Evolutionary conservation across 1,284 basidiomycete species (phyloP), one percentile per base, ranked within the genome.

Genomic region (Trichosporon coremiiforme): DNA sequence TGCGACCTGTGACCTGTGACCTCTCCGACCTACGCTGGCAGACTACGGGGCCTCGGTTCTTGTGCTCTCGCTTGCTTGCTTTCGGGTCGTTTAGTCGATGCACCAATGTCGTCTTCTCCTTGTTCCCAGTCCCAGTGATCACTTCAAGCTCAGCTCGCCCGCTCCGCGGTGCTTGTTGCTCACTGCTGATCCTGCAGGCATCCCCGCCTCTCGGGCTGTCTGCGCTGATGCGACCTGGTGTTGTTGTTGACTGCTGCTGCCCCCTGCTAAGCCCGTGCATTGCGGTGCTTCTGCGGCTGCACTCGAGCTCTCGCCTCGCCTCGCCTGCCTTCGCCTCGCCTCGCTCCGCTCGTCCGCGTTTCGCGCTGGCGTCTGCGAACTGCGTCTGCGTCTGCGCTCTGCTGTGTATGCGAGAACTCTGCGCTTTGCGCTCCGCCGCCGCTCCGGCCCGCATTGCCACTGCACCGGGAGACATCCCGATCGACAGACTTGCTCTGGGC

Each of bases 181-280:
- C 50, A 20, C 50, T 53, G 50, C 50, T 53, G 20, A 4, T 53
- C 20, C 50, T 53, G 5, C 50, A 7, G n/a, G 20, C 20, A 2
- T 53, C 50, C 15, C 57, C 57, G 9, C 7, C 57, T 29, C 57
- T 33, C 22, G 13, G 29, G 22, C 33, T 31, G 29, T 33, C 31
- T 17, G 57, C 29, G 29, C 17, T n/a, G 57, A 62, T 62, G 57
- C 31, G 17, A 62, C 57, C 57, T 62, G 17, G 57, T 62, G 57
- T 35, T 25, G 25, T 25, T 33, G 31, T 33, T n/a, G 31, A 17
- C 29, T 20, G 57, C 31, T n/a, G 29, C 9, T 53, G 50, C 50
- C 50, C 25, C 41, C 50, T 53, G 22, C 50, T 53, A n/a, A 17
- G 17, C 57, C 57, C 29, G 57, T 33, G 29, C 29, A 31, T 31